Conservation (phyloP, 2,329 filamentous ascomycete species). For the Fusarium verrucosum region DNA sequence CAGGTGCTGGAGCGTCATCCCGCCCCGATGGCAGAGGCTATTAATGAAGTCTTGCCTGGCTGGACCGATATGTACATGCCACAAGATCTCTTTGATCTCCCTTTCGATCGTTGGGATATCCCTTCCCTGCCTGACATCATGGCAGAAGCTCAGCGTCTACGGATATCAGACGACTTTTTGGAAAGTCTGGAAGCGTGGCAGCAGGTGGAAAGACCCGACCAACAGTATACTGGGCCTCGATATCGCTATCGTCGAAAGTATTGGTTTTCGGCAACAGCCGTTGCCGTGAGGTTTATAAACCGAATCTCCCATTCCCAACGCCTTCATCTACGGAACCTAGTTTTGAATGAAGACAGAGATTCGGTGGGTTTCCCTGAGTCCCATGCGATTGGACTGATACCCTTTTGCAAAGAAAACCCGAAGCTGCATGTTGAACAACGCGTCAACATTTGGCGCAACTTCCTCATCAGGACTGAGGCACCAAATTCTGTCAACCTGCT, state of each 20-base stretch:
- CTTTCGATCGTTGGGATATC: background rate
- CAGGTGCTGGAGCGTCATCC: background rate
- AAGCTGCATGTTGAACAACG: conserved; percentile 6
- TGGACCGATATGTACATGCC: background rate
- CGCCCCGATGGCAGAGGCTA: fast-evolving
- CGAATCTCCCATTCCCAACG: background rate
- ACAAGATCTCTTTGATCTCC: background rate
- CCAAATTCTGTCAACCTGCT: no score
- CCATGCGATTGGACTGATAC: conserved; percentile 10
- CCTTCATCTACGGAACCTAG: background rate
- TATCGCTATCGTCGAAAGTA: background rate
- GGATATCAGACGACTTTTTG: background rate
- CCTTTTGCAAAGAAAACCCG: conserved; percentile 20
- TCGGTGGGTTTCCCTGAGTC: background rate
- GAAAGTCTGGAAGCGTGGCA: background rate
- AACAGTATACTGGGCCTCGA: background rate
- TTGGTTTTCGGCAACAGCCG: conserved; percentile 6
- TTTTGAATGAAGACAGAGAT: background rate
- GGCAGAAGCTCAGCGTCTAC: background rate
- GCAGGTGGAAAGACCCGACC: fast-evolving
- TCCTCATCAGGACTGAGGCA: fast-evolving
- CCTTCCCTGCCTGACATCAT: background rate
- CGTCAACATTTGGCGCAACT: background rate
- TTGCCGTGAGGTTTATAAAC: conserved; percentile 2
- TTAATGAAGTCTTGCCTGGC: background rate